Conservation (phyloP, 352 stramenopile genomes). For the Pseudoperonospora humuli region DNA sequence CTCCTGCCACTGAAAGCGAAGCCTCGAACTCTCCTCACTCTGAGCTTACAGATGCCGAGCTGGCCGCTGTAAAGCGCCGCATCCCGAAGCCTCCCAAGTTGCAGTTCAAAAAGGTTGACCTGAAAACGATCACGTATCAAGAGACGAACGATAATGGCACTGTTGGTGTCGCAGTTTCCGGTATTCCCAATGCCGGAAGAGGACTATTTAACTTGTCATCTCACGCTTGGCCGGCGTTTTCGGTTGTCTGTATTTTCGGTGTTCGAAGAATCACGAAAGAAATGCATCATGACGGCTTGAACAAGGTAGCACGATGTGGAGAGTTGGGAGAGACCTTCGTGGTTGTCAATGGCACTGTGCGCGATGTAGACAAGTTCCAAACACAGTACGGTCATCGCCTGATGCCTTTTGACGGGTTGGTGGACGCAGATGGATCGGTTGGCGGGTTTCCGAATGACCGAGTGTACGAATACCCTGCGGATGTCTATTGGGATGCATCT, state of each 20-base stretch:
- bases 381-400: conserved; percentile 83
- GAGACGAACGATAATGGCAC: conserved; percentile 85
- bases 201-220: conserved; percentile 78
- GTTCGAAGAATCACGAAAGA: conserved; percentile 81
- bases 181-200: conserved; percentile 73
- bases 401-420: conserved; percentile 70
- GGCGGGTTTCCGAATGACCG: conserved; percentile 83
- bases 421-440: conserved; percentile 77
- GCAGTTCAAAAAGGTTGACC: conserved; percentile 77
- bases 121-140: conserved; percentile 76
- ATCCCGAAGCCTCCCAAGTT: conserved; percentile 82
- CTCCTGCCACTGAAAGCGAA: conserved; percentile 55
- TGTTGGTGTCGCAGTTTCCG: conserved; percentile 74
- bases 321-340: conserved; percentile 85
- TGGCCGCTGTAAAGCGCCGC: conserved; percentile 66
- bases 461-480: conserved; percentile 79
- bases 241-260: conserved; percentile 84
- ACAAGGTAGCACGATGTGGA: conserved; percentile 79
- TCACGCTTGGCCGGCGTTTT: conserved; percentile 80
- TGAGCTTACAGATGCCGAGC: conserved; percentile 73
- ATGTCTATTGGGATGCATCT: conserved; percentile 83
- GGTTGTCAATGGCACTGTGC: conserved; percentile 78
- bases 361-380: conserved; percentile 84
- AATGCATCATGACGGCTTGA: conserved; percentile 81
- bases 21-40: conserved; percentile 52